A percentile compares a stretch with the other conserved stretches of the same genome.
Conservation (phyloP, 2,329 filamentous ascomycete species). For the Tolypocladium amazonense region DNA sequence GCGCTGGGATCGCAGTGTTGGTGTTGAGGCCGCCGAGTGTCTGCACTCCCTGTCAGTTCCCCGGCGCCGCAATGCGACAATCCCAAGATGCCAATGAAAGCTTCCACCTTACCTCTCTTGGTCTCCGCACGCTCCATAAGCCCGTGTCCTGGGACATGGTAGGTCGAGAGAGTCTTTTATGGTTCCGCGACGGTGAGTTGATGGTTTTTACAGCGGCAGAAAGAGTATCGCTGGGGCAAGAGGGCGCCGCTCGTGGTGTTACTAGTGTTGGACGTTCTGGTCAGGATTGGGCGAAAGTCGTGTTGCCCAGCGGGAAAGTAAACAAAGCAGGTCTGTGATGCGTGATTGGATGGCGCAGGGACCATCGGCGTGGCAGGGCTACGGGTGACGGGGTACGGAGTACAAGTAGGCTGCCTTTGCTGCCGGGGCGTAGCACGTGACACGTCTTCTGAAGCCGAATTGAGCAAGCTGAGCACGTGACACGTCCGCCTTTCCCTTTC, state of each 20-base stretch:
- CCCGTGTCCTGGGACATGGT: slow-evolving; percentile 78
- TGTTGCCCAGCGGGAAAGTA: slow-evolving; percentile 32
- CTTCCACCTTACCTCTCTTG: slow-evolving; percentile 62
- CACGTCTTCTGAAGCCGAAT: too few relatives aligned
- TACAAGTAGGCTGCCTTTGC: too few relatives aligned
- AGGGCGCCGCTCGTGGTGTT: neutral
- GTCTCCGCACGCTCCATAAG: slow-evolving; percentile 84
- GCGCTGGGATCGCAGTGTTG: slow-evolving; percentile 80
- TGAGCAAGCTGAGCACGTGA: neutral
- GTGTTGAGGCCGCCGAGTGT: slow-evolving; percentile 77
- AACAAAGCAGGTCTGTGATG: slow-evolving; percentile 21
- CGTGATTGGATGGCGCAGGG: slow-evolving; percentile 15
- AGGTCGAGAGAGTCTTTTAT: slow-evolving; percentile 7
- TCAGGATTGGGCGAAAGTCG: slow-evolving; percentile 6
- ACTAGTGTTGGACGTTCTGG: neutral
- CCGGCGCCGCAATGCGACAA: slow-evolving; percentile 8
- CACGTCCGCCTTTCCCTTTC: neutral
- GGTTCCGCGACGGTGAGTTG: neutral
- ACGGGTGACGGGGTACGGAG: too few relatives aligned
- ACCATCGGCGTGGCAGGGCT: neutral
- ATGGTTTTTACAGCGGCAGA: neutral
- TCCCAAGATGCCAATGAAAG: neutral
- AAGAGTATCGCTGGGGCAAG: neutral
- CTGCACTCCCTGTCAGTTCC: slow-evolving; percentile 33
- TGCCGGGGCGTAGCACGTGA: neutral